Evolutionary conservation across 1,139 yeast species (phyloP).

Genomic region (Suhomyces kunorum): DNA sequence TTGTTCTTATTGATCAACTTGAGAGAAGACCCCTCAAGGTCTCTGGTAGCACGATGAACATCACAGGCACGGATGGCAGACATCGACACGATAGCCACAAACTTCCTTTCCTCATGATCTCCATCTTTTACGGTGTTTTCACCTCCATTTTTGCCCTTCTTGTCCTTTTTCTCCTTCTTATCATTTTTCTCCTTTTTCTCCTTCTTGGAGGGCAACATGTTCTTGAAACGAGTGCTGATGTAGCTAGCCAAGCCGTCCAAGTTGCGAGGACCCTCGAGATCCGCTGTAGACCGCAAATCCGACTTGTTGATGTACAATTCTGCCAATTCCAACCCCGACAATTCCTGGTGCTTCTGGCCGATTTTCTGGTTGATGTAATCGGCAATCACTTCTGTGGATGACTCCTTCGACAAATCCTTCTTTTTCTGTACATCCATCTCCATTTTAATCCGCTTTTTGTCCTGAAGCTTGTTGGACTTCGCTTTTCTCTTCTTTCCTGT

Average conservation of each 20-base stretch:
- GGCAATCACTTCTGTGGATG: constrained; percentile 54
- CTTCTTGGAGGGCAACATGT: constrained; percentile 41
- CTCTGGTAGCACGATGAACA: constrained; percentile 60
- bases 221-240: constrained; percentile 43
- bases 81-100: constrained; percentile 60
- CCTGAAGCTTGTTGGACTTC: constrained; percentile 38
- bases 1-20: constrained; percentile 71
- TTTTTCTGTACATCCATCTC: constrained; percentile 57
- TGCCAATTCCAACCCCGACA: constrained; percentile 62
- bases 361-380: constrained; percentile 60
- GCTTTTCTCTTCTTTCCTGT: constrained; percentile 33
- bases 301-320: constrained; percentile 55
- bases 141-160: constrained; percentile 16
- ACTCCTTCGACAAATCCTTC: constrained; percentile 47
- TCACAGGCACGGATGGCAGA: constrained; percentile 79
- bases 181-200: constrained; percentile 27
- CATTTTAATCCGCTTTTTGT: constrained; percentile 60
- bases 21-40: constrained; percentile 55
- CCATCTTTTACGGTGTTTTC: constrained; percentile 10
- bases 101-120: constrained; percentile 39
- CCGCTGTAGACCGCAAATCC: constrained; percentile 53
- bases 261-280: constrained; percentile 45
- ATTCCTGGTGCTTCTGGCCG: constrained; percentile 51
- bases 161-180: constrained; percentile 14
- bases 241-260: constrained; percentile 50